Evolutionary conservation across 1,139 yeast species (phyloP), one percentile per base, ranked within the genome.

Genomic region (Hansenula sp.): DNA sequence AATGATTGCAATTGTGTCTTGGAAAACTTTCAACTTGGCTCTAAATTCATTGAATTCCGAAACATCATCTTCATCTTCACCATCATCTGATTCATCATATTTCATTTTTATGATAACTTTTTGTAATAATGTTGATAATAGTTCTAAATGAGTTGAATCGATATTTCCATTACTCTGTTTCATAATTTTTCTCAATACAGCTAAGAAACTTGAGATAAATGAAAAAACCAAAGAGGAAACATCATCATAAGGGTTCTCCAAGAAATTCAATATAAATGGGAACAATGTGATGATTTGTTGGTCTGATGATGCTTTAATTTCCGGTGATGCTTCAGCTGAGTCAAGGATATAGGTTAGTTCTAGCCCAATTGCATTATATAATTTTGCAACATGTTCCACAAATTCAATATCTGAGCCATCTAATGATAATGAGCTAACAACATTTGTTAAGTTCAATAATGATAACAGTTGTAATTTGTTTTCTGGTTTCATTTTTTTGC

Each of bases 401-500:
- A 88, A 87, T 40, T 86, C 96, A 34, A 84, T 63, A 47, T 84
- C 84, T 18, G 42, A 41, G 16, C 46, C 52, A 44, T 66, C 67
- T 10, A 65, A 33, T 27, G 59, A 50, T 51, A 67, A 47, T 13
- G 72, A 66, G 35, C 64, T 62, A 33, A 86, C 71, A 25, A 84
- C 68, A 30, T 67, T 62, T 2, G 90, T 79, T 47, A 93, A 69
- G 57, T 87, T 81, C 43, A 91, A 70, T 56, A 89, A 68, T 30
- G 77, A 71, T 48, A 94, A 70, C 38, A 94, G 74, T 59, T 90
- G 88, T 44, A 91, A 67, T 63, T 94, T 94, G 60, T 85, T 88
- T n/a, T 74, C 70, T 0, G 96, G 84, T 53, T 84, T 79, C 99
- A 94, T 94, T 60, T 94, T 94, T 62, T 94, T 94, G 53, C 89